Evolutionary conservation across 768 basidiomycete species (phyloP).

Genomic region (Suillus tomentosus): DNA sequence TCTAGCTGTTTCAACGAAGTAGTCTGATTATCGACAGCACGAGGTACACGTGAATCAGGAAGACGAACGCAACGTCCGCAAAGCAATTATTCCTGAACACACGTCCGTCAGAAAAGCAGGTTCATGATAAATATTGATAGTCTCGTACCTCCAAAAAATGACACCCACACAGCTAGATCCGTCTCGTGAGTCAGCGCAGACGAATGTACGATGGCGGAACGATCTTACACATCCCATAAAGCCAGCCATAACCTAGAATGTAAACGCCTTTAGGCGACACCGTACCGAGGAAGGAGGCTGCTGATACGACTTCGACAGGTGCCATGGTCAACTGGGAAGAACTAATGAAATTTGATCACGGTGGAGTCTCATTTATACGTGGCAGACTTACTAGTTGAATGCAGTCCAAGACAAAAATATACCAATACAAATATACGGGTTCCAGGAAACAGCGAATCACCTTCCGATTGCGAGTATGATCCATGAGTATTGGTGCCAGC

Average conservation of each 20-base stretch:
- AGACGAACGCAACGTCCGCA: constrained; percentile 56
- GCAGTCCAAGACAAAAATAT: neutral
- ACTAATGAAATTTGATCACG: neutral
- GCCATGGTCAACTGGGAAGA: neutral
- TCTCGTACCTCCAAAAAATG: constrained; percentile 61
- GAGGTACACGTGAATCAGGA: neutral
- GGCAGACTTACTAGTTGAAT: neutral
- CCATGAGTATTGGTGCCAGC: neutral
- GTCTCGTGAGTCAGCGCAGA: neutral
- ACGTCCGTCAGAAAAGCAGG: neutral
- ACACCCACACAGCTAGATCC: constrained; percentile 52
- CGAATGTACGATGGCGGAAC: neutral
- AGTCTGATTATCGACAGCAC: neutral
- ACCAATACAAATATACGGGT: neutral
- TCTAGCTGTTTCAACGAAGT: constrained; percentile 46
- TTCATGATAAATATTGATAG: neutral
- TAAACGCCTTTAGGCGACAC: constrained; percentile 42
- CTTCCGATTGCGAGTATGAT: neutral
- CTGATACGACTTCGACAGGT: neutral
- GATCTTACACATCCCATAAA: constrained; percentile 69
- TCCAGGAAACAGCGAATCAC: neutral
- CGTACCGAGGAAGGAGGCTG: constrained; percentile 17
- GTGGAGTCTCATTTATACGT: neutral
- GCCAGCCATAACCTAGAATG: constrained; percentile 58
- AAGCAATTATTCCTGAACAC: constrained; percentile 57